Conservation (phyloP, 2,329 filamentous ascomycete genomes). For the Cladorrhinum sp. region DNA sequence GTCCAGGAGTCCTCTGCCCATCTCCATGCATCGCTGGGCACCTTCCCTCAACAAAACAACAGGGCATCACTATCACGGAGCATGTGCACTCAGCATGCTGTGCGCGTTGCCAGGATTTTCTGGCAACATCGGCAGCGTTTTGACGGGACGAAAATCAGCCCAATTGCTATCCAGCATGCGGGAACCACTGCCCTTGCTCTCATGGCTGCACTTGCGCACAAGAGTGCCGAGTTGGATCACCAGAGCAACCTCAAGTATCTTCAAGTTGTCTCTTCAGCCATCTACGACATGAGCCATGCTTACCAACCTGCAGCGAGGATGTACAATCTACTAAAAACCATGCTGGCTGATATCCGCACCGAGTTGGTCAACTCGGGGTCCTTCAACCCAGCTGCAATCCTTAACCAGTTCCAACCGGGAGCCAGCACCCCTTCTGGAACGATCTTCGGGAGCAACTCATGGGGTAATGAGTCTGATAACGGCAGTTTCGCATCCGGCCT, state of each 20-base stretch:
- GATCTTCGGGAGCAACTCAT: constrained; percentile 16
- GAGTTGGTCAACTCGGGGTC: constrained; percentile 28
- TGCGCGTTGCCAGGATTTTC: constrained; percentile 51
- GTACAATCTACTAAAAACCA: constrained; percentile 50
- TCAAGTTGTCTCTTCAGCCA: constrained; percentile 49
- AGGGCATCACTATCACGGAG: constrained; percentile 43
- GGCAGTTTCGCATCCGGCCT: background rate
- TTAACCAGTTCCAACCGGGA: constrained; percentile 17
- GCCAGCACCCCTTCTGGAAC: constrained; percentile 2
- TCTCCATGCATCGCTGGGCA: constrained; percentile 29
- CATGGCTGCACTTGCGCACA: constrained; percentile 46
- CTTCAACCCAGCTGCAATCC: constrained; percentile 13
- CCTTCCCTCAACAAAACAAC: constrained; percentile 38
- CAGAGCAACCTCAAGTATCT: constrained; percentile 46
- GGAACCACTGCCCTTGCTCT: constrained; percentile 54
- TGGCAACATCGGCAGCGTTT: constrained; percentile 54
- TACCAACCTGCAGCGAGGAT: constrained; percentile 55
- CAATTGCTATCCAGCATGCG: constrained; percentile 51
- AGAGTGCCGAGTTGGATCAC: constrained; percentile 36
- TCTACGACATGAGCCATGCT: constrained; percentile 51
- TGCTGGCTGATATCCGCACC: constrained; percentile 47
- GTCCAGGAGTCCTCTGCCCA: constrained; percentile 14
- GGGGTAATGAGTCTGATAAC: constrained; percentile 2
- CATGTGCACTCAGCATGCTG: constrained; percentile 54
- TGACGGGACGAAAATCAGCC: constrained; percentile 48